Conservation (phyloP, 164 flowering plant species). For the Paratinospora sagittata region DNA sequence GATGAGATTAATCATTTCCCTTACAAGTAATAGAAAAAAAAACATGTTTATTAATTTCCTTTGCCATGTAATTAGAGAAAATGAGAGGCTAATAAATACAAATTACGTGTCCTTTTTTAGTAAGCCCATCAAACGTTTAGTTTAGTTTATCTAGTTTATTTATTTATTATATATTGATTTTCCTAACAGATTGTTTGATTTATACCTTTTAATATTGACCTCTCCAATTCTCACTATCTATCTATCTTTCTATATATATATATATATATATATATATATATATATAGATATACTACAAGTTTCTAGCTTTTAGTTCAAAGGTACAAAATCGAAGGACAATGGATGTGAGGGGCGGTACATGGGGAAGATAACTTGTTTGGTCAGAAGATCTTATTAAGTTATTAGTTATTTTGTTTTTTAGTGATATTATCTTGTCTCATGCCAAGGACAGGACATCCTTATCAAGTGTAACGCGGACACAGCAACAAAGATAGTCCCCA, state of each 20-base stretch:
- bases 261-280: no score
- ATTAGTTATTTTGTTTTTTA: not conserved
- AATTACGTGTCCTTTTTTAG: not conserved
- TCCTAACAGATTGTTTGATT: not conserved
- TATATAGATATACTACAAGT: no score
- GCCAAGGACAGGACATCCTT: not conserved
- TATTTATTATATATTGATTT: no score
- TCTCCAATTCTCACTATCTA: not conserved
- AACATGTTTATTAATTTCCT: no score
- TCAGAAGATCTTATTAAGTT: not conserved
- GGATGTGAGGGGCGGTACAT: not conserved
- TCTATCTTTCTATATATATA: no score
- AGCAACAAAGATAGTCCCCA: not conserved
- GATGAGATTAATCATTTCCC: no score
- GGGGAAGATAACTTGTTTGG: not conserved
- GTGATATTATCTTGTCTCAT: constrained; percentile 1
- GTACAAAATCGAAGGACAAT: not conserved
- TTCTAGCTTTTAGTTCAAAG: no score
- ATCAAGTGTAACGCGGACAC: not conserved
- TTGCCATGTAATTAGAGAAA: no score
- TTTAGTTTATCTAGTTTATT: not conserved
- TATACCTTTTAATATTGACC: not conserved
- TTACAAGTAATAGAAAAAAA: no score
- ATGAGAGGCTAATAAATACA: no score
- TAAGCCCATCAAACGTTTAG: not conserved